A percentile compares a stretch with the other conserved stretches of the same genome.
These are phyloP conservation scores for Aspergillus spinulosporus DNA, from an alignment of 2,329 filamentous ascomycete species.

Conservation along the genomic window DNA sequence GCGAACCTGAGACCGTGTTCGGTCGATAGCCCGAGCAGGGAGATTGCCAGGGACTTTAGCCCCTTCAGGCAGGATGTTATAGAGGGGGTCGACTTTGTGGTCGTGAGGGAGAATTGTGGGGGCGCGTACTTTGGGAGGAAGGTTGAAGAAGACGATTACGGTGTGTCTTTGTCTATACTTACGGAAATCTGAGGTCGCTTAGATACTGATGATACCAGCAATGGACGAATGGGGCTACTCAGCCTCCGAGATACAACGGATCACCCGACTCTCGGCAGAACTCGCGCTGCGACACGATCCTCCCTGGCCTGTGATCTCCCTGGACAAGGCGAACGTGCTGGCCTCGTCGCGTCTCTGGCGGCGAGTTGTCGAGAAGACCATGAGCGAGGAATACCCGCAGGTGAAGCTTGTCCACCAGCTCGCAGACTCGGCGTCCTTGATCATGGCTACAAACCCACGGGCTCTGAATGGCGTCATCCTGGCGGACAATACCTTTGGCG, in stretches of 20 bases:
- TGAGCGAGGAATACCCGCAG: conserved; percentile 80
- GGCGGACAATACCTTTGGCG: conserved; percentile 87
- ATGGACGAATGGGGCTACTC: conserved; percentile 85
- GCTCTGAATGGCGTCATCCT: conserved; percentile 83
- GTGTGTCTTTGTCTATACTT: conserved; percentile 16
- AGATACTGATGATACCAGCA: conserved; percentile 21
- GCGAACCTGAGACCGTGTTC: conserved; percentile 80
- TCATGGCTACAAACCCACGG: conserved; percentile 86
- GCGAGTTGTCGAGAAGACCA: conserved; percentile 75
- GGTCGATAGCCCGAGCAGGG: conserved; percentile 71
- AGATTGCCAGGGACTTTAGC: conserved; percentile 73
- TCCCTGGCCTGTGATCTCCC: conserved; percentile 72
- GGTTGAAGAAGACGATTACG: conserved; percentile 40
- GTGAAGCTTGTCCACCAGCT: conserved; percentile 79
- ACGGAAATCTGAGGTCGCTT: not conserved
- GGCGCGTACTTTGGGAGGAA: conserved; percentile 46
- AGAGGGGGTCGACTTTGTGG: conserved; percentile 78
- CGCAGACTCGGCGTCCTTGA: conserved; percentile 86
- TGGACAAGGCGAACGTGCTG: conserved; percentile 93
- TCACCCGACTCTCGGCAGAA: conserved; percentile 74
- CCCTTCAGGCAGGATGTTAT: conserved; percentile 80
- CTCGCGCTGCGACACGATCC: conserved; percentile 72
- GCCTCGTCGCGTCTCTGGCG: conserved; percentile 84
- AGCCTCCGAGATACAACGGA: conserved; percentile 75
- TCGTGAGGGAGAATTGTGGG: conserved; percentile 46